phyloP scores from a whole-genome alignment of 78 protist genomes.

The Emiliania huxleyi region DNA sequence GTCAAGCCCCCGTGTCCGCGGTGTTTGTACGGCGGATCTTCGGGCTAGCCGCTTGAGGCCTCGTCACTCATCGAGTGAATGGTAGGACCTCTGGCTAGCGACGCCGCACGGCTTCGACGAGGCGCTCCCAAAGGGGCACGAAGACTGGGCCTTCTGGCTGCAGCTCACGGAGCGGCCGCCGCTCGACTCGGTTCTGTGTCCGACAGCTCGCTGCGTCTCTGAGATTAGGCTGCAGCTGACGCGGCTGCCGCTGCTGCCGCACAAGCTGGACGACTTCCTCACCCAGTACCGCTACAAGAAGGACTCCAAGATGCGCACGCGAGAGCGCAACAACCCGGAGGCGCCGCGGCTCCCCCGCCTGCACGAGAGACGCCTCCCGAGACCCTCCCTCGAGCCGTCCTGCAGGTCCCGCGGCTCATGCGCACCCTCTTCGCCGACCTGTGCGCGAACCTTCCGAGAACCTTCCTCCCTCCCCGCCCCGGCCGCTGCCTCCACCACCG shows the following conservation, averaged over 20 bases:
- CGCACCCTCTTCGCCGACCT: slow-evolving; percentile 19
- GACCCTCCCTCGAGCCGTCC: too few relatives aligned
- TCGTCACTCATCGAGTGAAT: too few relatives aligned
- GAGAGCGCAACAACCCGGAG: not conserved
- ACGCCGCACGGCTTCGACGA: slow-evolving; percentile 20
- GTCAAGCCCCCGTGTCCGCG: too few relatives aligned
- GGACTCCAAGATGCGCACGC: not conserved
- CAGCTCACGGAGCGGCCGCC: too few relatives aligned
- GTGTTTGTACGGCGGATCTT: too few relatives aligned
- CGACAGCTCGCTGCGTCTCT: too few relatives aligned
- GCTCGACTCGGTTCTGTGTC: too few relatives aligned
- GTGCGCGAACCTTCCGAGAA: too few relatives aligned
- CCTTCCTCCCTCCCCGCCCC: not conserved
- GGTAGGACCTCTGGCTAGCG: not conserved
- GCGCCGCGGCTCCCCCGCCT: not conserved
- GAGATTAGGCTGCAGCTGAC: too few relatives aligned
- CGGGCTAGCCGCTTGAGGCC: too few relatives aligned
- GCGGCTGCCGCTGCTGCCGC: not conserved
- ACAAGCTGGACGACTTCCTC: not conserved
- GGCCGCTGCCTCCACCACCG: not conserved
- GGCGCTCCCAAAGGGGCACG: slow-evolving; percentile 21
- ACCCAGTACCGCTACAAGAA: not conserved
- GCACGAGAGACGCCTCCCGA: too few relatives aligned
- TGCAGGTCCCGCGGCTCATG: not conserved
- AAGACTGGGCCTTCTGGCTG: slow-evolving; percentile 27